phyloP scores from a whole-genome alignment of 208 protist genomes.

The Trypanosoma platydactyli region DNA sequence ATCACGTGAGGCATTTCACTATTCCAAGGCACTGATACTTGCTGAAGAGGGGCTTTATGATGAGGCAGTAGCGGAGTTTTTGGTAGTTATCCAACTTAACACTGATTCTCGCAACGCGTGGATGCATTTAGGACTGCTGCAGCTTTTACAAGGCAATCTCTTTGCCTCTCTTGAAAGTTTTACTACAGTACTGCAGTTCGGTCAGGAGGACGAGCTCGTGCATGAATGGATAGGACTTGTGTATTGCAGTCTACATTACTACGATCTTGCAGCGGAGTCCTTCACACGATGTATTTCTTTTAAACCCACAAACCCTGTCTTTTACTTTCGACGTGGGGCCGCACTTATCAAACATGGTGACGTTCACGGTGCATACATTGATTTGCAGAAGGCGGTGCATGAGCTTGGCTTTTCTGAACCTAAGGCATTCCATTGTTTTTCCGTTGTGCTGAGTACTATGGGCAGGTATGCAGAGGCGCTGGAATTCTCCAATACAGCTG shows the following conservation, averaged over 20 bases:
- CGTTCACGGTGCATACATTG: conserved; percentile 41
- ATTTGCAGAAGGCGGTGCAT: conserved; percentile 37
- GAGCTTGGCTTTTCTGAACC: conserved; percentile 29
- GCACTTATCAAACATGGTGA: conserved; percentile 37
- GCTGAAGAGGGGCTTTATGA: conserved; percentile 34
- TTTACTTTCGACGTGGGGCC: conserved; percentile 55
- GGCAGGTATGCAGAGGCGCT: conserved; percentile 47
- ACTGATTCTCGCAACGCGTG: conserved; percentile 36
- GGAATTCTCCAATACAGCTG: conserved; percentile 39
- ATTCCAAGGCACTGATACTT: conserved; percentile 54
- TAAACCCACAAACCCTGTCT: conserved; percentile 29
- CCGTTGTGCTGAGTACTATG: conserved; percentile 44
- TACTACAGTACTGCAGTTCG: conserved; percentile 38
- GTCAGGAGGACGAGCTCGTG: conserved; percentile 40
- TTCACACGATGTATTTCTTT: conserved; percentile 68
- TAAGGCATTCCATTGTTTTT: conserved; percentile 52
- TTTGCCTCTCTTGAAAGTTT: conserved; percentile 57
- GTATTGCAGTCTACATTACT: conserved; percentile 69
- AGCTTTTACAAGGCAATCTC: conserved; percentile 39
- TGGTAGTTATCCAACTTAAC: conserved; percentile 43
- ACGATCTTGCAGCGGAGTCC: conserved; percentile 69
- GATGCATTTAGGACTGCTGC: conserved; percentile 56
- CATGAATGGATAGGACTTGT: conserved; percentile 75
- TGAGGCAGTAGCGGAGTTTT: conserved; percentile 39
- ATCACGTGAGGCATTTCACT: conserved; percentile 38